phyloP scores from a whole-genome alignment of 768 basidiomycete genomes.

The Glaciozyma antarctica region DNA sequence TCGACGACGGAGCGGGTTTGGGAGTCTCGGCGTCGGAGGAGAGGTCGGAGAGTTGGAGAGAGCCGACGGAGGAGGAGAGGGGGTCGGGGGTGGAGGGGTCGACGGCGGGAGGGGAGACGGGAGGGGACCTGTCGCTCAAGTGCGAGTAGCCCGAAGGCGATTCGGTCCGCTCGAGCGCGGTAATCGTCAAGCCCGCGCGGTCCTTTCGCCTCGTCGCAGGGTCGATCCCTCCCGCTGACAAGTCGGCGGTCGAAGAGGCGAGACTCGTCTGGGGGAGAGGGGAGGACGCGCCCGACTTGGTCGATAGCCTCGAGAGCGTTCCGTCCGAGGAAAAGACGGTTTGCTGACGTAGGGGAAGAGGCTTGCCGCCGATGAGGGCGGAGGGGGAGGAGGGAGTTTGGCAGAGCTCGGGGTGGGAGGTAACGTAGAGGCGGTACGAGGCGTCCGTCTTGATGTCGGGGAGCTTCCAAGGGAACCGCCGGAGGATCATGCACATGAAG shows the following conservation, averaged over 20 bases:
- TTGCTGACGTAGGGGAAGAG: slow-evolving; percentile 18
- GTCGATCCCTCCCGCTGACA: slow-evolving; percentile 4
- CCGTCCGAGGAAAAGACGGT: slow-evolving; percentile 6
- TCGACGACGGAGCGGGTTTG: slow-evolving; percentile 1
- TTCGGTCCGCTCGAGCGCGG: slow-evolving; percentile 27
- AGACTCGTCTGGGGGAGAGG: slow-evolving; percentile 6
- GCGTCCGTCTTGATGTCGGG: slow-evolving; percentile 89
- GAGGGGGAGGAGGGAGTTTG: slow-evolving; percentile 16
- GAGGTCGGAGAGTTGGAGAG: slow-evolving; percentile 19
- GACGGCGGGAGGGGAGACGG: background rate
- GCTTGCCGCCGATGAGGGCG: slow-evolving; percentile 29
- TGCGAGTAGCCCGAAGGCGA: slow-evolving; percentile 11
- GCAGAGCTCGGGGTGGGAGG: slow-evolving; percentile 80
- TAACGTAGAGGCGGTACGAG: slow-evolving; percentile 81
- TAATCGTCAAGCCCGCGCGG: slow-evolving; percentile 15
- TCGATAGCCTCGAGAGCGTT: slow-evolving; percentile 14
- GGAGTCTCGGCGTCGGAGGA: slow-evolving; percentile 1
- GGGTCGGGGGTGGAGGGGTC: background rate
- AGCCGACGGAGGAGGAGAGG: slow-evolving; percentile 12
- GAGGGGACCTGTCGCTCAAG: background rate
- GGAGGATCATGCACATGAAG: slow-evolving; percentile 96
- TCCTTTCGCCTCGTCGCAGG: slow-evolving; percentile 6
- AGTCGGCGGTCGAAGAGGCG: background rate
- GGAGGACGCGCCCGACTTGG: slow-evolving; percentile 24
- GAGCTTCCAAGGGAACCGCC: slow-evolving; percentile 98